phyloP scores from a whole-genome alignment of 1,284 basidiomycete genomes.

The Cutaneotrichosporon cutaneum region DNA sequence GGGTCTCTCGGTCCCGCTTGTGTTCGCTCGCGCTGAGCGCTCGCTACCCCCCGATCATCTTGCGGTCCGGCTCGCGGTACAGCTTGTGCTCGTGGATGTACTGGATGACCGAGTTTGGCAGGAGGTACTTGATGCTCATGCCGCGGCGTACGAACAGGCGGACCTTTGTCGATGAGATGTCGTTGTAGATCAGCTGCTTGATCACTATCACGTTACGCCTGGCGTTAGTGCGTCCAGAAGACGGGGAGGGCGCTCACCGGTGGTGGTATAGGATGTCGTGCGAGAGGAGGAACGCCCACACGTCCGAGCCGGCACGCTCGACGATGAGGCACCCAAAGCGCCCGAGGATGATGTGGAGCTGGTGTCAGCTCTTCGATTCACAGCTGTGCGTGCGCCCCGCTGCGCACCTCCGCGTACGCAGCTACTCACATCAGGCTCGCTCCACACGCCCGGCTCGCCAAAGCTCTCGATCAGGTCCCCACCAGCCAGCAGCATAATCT shows the following conservation, averaged over 20 bases:
- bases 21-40: no score
- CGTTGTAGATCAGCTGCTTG: constrained; percentile 96
- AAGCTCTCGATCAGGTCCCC: constrained; percentile 75
- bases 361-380: constrained; percentile 3
- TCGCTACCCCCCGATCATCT: constrained; percentile 11
- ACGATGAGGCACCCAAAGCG: constrained; percentile 93
- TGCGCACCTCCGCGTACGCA: not conserved
- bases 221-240: not conserved
- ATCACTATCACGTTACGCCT: constrained; percentile 86
- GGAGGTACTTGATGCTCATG: constrained; percentile 87
- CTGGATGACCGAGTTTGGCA: constrained; percentile 87
- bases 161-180: constrained; percentile 95
- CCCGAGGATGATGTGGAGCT: constrained; percentile 94
- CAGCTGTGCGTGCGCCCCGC: not conserved
- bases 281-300: constrained; percentile 62
- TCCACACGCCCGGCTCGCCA: constrained; percentile 95
- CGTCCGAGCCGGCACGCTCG: constrained; percentile 89
- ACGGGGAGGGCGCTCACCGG: constrained; percentile 44
- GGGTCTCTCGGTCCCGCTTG: not conserved
- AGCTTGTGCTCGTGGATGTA: constrained; percentile 72
- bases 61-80: constrained; percentile 38
- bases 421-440: constrained; percentile 76
- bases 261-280: constrained; percentile 60
- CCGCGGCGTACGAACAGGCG: constrained; percentile 84
- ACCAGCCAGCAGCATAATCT: constrained; percentile 89